Evolutionary conservation across 2,329 filamentous ascomycete species (phyloP).

Genomic region (Aspergillus novofumigatus): DNA sequence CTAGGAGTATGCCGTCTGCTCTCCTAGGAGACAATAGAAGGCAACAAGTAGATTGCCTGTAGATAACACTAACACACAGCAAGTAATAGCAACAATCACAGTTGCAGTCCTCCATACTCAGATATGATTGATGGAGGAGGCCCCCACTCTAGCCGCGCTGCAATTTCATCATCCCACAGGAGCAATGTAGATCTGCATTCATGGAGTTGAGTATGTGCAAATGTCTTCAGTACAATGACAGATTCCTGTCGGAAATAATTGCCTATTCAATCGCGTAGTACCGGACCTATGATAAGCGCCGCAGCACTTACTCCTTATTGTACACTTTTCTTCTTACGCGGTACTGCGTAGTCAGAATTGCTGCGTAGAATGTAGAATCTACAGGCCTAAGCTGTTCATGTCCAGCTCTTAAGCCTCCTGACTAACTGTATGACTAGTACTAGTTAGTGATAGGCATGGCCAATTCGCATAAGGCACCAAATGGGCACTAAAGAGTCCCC

Average conservation of each 20-base stretch:
- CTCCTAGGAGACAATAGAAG: background rate
- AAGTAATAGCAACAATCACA: background rate
- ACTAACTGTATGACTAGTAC: background rate
- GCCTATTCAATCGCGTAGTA: background rate
- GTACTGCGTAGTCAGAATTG: background rate
- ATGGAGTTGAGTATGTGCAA: background rate
- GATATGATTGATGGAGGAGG: background rate
- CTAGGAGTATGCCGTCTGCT: background rate
- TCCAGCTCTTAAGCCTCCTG: background rate
- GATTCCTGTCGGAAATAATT: background rate
- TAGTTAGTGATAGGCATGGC: background rate
- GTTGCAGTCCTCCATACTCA: background rate
- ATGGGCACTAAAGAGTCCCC: background rate
- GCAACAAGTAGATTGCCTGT: background rate
- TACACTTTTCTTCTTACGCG: background rate
- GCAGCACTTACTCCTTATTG: background rate
- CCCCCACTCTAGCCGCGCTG: slow-evolving; percentile 2
- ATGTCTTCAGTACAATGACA: background rate
- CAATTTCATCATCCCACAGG: slow-evolving; percentile 5
- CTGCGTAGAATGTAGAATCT: background rate
- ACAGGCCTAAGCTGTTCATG: background rate
- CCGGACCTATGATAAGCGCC: background rate
- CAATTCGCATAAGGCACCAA: background rate
- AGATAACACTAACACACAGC: background rate
- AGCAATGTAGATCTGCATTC: background rate